Evolutionary conservation across 108 stramenopile species (phyloP).

Genomic region (Fragilaria radians): DNA sequence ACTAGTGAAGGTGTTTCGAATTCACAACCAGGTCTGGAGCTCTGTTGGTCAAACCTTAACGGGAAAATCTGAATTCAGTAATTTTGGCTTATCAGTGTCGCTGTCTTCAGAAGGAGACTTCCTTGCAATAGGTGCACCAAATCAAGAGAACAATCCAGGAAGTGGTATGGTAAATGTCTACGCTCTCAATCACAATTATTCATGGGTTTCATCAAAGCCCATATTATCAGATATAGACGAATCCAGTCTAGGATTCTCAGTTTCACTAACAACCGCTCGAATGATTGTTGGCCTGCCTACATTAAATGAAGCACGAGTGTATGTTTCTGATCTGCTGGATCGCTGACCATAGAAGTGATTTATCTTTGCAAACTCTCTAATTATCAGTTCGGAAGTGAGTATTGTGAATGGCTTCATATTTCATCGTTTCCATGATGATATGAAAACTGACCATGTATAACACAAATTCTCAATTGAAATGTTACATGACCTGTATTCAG

Average conservation of each 20-base stretch:
- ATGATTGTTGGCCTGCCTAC: conserved; percentile 1
- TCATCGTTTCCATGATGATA: not conserved
- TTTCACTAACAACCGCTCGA: not conserved
- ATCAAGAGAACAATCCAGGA: not conserved
- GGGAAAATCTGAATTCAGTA: conserved; percentile 21
- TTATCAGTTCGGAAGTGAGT: not conserved
- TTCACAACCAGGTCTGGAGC: not conserved
- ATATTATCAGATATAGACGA: not conserved
- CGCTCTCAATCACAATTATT: not conserved
- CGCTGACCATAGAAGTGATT: not conserved
- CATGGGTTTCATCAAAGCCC: not conserved
- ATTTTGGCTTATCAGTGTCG: conserved; percentile 39
- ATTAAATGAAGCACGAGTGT: conserved; percentile 1
- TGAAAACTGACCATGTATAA: not conserved
- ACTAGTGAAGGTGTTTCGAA: not conserved
- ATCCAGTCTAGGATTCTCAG: conserved; percentile 1
- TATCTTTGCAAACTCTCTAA: no score
- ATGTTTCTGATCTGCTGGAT: not conserved
- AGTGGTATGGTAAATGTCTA: not conserved
- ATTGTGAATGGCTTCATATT: not conserved
- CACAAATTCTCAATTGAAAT: not conserved
- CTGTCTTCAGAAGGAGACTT: conserved; percentile 30
- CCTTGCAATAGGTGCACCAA: conserved; percentile 34
- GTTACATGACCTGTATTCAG: not conserved
- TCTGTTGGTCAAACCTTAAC: conserved; percentile 5